Evolutionary conservation across 2,329 filamentous ascomycete species (phyloP), one percentile per base, ranked within the genome.

Genomic region (Hysterium pulicare): DNA sequence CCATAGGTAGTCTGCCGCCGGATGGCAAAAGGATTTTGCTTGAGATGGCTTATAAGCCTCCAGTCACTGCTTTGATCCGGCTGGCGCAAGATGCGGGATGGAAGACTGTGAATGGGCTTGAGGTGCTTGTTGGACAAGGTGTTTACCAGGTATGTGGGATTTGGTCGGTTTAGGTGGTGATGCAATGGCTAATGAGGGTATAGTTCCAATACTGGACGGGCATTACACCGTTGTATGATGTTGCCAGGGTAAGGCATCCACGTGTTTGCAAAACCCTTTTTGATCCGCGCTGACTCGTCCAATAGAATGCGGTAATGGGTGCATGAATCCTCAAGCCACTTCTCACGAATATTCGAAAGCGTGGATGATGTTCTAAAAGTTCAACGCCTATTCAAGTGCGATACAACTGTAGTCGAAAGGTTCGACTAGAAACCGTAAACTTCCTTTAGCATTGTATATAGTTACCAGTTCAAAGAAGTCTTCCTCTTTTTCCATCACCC

Each of bases 11-110:
- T 28, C 19, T 52, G 17, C 54, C 54, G 2, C 28, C 48, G 2
- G 53, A 54, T 5, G 62, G 63, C 19, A 68, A 68, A 39, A 67
- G 67, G 5, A 69, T 93, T 10, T 69, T 97, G 47, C 71, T 97
- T 3, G 93, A 98, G 67, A 95, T 98, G 90, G 91, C 93, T 2
- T 98, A 98, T 68, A 94, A 91, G 68, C 93, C 93, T 16, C 74
- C 79, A 0, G 78, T 87, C 40, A 98, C 93, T 4, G 80, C 84
- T 6, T 69, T 95, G 52, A 96, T 97, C 83, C 78, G 86, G 62
- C 72, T 96, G 61, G 91, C 90, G 2, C 76, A 82, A 55, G 79
- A 85, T 53, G 79, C 79, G 10, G 84, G 84, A 3, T 98, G 93
- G 93, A 77, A 72, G 42, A 89, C 86, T 2, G 84, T 97, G 48